Conservation (phyloP, 257 asterid genomes). For the Rehmannia glutinosa region DNA sequence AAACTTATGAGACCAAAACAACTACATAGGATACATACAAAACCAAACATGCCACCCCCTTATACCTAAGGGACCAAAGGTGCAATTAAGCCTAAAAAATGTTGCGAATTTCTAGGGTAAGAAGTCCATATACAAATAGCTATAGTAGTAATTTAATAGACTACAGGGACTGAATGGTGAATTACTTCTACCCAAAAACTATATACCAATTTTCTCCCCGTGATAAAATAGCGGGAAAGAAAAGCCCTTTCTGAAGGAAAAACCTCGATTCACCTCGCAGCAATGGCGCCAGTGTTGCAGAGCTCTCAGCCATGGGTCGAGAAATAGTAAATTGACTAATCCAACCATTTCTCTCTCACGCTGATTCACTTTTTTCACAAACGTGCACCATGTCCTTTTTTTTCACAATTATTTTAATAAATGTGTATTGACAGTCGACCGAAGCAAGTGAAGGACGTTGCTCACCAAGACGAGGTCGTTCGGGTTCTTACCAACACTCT, state of each 20-base stretch:
- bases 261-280: conserved; percentile 22
- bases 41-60: no score
- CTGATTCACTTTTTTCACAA: not conserved
- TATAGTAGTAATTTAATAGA: no score
- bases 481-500: conserved; percentile 95
- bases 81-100: no score
- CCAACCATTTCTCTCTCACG: not conserved
- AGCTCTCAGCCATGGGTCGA: conserved; percentile 99
- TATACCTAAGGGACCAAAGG: no score
- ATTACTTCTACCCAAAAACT: not conserved
- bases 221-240: conserved; percentile 35
- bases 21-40: no score
- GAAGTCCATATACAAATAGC: no score
- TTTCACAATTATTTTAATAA: not conserved
- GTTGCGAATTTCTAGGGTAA: no score
- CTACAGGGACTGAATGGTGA: conserved; percentile 12
- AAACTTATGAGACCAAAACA: no score
- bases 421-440: conserved; percentile 65
- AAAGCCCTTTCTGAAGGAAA: conserved; percentile 8
- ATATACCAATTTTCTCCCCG: not conserved
- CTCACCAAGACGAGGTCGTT: conserved; percentile 97
- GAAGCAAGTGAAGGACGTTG: conserved; percentile 93
- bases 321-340: conserved; percentile 58
- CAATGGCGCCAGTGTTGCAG: conserved; percentile 90
- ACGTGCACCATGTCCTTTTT: not conserved